Evolutionary conservation across 2,329 filamentous ascomycete species (phyloP), one percentile per base, ranked within the genome.

Genomic region (Venturia oleaginea): DNA sequence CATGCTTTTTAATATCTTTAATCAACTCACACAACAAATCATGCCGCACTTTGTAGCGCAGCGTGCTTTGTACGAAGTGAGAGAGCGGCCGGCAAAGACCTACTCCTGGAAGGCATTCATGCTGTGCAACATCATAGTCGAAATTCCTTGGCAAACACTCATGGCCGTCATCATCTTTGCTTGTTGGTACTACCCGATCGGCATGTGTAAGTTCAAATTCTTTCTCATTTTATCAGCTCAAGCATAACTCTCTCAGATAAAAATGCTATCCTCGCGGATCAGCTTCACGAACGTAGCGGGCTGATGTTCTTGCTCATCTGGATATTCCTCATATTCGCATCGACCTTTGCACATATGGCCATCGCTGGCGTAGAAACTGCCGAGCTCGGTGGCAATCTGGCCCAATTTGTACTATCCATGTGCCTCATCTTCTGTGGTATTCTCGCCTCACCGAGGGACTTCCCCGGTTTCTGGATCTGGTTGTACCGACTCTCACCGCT

Each of bases 91-190:
- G 0, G 90, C 88, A 61, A 93, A 92, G 77, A 86, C 90, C 0
- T 95, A 95, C 75, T 86, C 85, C 62, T 95, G 91, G 91, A 86
- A 89, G 72, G 85, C 91, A 5, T 95, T 95, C 72, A 90, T 95
- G 82, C 78, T 93, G 37, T 86, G 88, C 65, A 90, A 92, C 74
- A 89, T 96, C 68, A 77, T 92, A 37, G 90, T 93, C 66, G 92
- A 96, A 74, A 78, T 96, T 2, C 90, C 91, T 0, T 96, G 90
- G 87, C 91, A 95, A 72, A 83, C 86, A 0, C 76, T 94, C 54
- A 87, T 90, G 81, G 84, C 86, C 3, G 81, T 87, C n/a, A 77
- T 95, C 68, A 87, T 92, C 78, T 96, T 81, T 79, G 81, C 91
- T 71, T 86, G 82, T 73, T 93, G 89, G 84, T 96, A 96, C 79